These are phyloP conservation scores for Jacaranda mimosifolia DNA, from an alignment of 257 asterid species.

Conservation along the genomic window DNA sequence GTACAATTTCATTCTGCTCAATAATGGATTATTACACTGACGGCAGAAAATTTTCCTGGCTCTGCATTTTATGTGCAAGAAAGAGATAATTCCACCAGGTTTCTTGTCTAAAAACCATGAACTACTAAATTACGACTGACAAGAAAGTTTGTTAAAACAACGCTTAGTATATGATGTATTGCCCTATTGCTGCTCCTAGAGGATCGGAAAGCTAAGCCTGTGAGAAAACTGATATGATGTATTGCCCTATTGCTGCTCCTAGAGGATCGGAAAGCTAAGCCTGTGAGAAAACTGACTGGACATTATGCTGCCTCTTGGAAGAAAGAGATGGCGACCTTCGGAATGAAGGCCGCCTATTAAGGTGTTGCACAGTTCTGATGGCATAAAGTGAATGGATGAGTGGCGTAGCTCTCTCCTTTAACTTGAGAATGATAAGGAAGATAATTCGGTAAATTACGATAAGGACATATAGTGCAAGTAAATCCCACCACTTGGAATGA, in stretches of 20 bases:
- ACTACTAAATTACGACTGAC: too few relatives aligned
- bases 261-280: slow-evolving; percentile 52
- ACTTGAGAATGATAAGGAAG: slow-evolving; percentile 66
- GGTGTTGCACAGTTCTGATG: slow-evolving; percentile 42
- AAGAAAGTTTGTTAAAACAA: too few relatives aligned
- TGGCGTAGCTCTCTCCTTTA: slow-evolving; percentile 53
- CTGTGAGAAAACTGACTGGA: slow-evolving; percentile 54
- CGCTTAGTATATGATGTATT: not conserved
- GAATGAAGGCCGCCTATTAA: slow-evolving; percentile 43
- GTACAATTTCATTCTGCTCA: not conserved
- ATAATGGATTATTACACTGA: not conserved
- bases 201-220: slow-evolving; percentile 57
- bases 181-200: not conserved
- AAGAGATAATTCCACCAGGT: too few relatives aligned
- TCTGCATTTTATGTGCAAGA: not conserved
- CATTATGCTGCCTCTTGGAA: slow-evolving; percentile 41
- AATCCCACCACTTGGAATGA: slow-evolving; percentile 95
- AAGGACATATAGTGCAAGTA: slow-evolving; percentile 61
- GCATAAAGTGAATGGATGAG: slow-evolving; percentile 51
- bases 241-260: not conserved
- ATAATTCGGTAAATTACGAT: slow-evolving; percentile 62
- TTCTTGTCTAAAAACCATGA: too few relatives aligned
- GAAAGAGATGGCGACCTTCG: slow-evolving; percentile 34
- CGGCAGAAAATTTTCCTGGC: not conserved
- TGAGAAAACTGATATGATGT: slow-evolving; percentile 44